Evolutionary conservation across 805 yeast genomes (phyloP), one percentile per base, ranked within the genome.

Genomic region (Scheffersomyces amazonensis): DNA sequence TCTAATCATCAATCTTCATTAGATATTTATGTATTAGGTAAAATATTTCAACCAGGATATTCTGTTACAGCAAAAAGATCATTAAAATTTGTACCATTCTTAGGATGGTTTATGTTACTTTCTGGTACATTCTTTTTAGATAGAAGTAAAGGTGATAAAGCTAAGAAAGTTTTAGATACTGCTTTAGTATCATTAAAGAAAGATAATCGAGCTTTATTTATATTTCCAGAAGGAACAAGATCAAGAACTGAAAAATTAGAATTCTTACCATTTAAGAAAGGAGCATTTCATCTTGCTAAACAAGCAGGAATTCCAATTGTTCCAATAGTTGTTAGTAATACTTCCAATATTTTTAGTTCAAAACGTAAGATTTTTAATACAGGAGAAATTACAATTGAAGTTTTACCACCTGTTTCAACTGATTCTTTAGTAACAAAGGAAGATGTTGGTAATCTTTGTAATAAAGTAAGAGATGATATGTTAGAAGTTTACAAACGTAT

Each of bases 171-270:
- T 8, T 76, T 93, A 57, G 81, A 81, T 37, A 60, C 64, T 11
- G 96, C 97, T 4, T 73, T 87, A 37, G 60, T 63, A 9, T 69
- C 70, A 18, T 71, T 93, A 59, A 81, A 80, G 55, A 54, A 59
- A 4, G 70, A 80, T 34, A 78, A 80, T 54, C 81, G 90, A 50
- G 87, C 84, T 12, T 73, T 93, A 17, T 93, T 83, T 75, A 80
- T 93, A 66, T 93, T 90, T 72, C 96, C 98, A 18, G 99, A 93
- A 64, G 99, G 99, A 19, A 93, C 99, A 2, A 78, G 99, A 62
- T 88, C 97, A 0, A 85, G 83, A 47, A 65, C 84, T 9, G 63
- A 76, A 17, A 73, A 72, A 24, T 82, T 95, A 35, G 79, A 73
- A 3, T 64, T 93, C 58, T 72, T 88, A 35, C 95, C 96, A 1